Evolutionary conservation across 2,329 filamentous ascomycete species (phyloP).

Genomic region (Lasiodiplodia hormozganensis): DNA sequence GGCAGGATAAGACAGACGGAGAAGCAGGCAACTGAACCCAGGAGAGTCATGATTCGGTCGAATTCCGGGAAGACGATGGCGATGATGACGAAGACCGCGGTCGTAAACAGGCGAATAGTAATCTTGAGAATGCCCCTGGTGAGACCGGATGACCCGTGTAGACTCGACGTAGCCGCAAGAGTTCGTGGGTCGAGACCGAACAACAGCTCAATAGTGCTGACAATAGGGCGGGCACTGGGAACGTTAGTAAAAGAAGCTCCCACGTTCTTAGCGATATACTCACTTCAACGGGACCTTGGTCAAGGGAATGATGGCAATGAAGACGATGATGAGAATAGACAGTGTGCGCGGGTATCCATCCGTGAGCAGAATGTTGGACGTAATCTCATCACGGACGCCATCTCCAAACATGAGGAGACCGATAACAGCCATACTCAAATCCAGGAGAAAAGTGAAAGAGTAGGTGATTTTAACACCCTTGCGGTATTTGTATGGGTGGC

Average conservation of each 20-base stretch:
- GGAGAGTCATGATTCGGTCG: constrained; percentile 88
- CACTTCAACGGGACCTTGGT: constrained; percentile 82
- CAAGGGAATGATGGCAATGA: constrained; percentile 90
- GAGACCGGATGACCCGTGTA: constrained; percentile 62
- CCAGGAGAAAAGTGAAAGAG: constrained; percentile 82
- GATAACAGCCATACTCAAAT: constrained; percentile 79
- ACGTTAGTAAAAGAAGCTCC: constrained; percentile 44
- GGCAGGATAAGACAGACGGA: constrained; percentile 94
- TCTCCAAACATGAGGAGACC: constrained; percentile 96
- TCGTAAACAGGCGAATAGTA: constrained; percentile 68
- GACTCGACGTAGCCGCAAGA: constrained; percentile 56
- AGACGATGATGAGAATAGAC: constrained; percentile 81
- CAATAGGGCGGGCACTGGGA: constrained; percentile 76
- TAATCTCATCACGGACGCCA: constrained; percentile 85
- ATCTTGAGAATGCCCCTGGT: constrained; percentile 66
- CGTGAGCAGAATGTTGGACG: constrained; percentile 82
- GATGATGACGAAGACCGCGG: constrained; percentile 77
- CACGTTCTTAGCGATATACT: background rate
- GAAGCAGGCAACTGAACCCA: constrained; percentile 90
- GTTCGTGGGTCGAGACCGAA: constrained; percentile 71
- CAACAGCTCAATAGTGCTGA: constrained; percentile 83
- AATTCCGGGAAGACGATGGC: constrained; percentile 79
- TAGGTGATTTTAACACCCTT: constrained; percentile 81
- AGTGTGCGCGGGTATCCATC: constrained; percentile 75
- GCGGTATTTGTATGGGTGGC: constrained; percentile 81